Percentiles rank a stretch among this genome's conserved stretches.
phyloP scores from a whole-genome alignment of 2,329 filamentous ascomycete genomes.

The Pseudodiploospora longispora region DNA sequence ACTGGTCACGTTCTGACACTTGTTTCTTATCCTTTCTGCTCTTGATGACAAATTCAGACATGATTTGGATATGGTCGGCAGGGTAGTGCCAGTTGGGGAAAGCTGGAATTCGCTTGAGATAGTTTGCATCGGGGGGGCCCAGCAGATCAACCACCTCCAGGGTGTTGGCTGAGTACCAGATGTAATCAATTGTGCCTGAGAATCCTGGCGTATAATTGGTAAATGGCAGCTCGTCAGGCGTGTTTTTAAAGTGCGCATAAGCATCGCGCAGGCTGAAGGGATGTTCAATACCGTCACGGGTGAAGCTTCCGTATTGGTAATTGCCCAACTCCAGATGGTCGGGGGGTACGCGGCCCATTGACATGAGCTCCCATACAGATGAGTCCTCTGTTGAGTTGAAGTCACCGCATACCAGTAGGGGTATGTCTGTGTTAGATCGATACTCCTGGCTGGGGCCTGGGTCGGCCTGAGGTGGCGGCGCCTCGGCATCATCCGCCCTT shows the following conservation, averaged over 20 bases:
- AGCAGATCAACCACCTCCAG: constrained; percentile 77
- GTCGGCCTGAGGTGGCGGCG: constrained; percentile 49
- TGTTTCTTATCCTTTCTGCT: constrained; percentile 73
- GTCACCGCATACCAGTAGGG: constrained; percentile 85
- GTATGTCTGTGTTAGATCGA: constrained; percentile 76
- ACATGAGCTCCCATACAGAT: constrained; percentile 84
- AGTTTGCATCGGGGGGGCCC: constrained; percentile 77
- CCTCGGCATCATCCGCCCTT: constrained; percentile 34
- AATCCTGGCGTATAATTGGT: constrained; percentile 98
- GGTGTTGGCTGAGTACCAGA: constrained; percentile 92
- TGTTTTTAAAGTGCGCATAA: constrained; percentile 74
- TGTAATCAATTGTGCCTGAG: constrained; percentile 86
- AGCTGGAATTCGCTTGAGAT: constrained; percentile 78
- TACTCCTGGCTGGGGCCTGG: constrained; percentile 83
- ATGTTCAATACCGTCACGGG: constrained; percentile 83
- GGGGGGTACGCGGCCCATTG: constrained; percentile 67
- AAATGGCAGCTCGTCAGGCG: constrained; percentile 78
- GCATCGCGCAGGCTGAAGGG: constrained; percentile 90
- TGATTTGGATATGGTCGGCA: constrained; percentile 82
- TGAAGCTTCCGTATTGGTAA: constrained; percentile 89
- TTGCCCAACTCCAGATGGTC: constrained; percentile 73
- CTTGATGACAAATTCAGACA: constrained; percentile 86
- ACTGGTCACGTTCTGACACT: constrained; percentile 49
- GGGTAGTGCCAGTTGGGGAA: constrained; percentile 95
- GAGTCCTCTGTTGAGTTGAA: constrained; percentile 88